A percentile compares a stretch with the other conserved stretches of the same genome.
These are phyloP conservation scores for Penicillium sp. DNA, from an alignment of 2,329 filamentous ascomycete species.

Conservation along the genomic window DNA sequence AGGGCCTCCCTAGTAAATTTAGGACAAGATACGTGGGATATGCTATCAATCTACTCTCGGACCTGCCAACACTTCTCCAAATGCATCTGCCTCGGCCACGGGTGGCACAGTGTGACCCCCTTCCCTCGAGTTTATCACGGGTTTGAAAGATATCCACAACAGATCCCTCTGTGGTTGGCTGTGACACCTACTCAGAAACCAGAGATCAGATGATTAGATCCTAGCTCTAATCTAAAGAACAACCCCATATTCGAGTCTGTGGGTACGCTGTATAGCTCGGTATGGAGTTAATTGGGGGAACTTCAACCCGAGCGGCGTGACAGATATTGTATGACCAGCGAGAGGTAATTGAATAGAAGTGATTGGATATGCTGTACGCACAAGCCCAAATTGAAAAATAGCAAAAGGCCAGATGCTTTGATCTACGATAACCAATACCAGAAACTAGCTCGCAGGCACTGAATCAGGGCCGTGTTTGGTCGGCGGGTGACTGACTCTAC, in stretches of 20 bases:
- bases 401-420: background rate
- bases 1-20: background rate
- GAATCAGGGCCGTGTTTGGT: background rate
- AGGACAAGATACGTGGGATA: background rate
- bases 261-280: background rate
- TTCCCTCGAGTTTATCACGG: background rate
- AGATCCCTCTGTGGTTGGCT: background rate
- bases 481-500: background rate
- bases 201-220: background rate
- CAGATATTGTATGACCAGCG: background rate
- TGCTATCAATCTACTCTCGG: background rate
- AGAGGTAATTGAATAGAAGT: background rate
- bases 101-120: slow-evolving; percentile 5
- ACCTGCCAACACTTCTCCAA: background rate
- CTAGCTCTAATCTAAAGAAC: background rate
- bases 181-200: background rate
- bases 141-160: background rate
- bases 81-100: background rate
- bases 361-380: background rate
- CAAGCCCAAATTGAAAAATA: background rate
- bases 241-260: background rate
- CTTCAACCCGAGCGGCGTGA: background rate
- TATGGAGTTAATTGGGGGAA: background rate
- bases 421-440: background rate
- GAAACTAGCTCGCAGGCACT: background rate